phyloP scores from a whole-genome alignment of 176 grass and related monocot genomes.

The Oryza officinalis region DNA sequence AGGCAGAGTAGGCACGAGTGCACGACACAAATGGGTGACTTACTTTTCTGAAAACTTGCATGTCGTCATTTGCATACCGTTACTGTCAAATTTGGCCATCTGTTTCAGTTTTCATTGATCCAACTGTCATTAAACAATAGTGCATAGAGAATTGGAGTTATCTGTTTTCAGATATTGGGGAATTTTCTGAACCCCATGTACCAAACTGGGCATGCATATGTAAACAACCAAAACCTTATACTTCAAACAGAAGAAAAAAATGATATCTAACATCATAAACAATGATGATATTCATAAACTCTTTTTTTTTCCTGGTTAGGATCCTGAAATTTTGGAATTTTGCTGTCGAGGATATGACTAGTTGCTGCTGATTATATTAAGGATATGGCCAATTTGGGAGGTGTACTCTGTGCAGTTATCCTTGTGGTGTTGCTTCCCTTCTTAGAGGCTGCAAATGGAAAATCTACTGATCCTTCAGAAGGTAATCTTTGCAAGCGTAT shows the following conservation, averaged over 20 bases:
- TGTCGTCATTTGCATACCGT: too few relatives aligned
- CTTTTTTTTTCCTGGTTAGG: conserved; percentile 19
- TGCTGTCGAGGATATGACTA: conserved; percentile 16
- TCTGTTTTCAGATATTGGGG: background rate
- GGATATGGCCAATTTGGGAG: conserved; percentile 30
- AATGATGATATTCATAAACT: background rate
- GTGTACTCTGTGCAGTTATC: background rate
- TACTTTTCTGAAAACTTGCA: background rate
- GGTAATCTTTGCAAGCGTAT: conserved; percentile 28
- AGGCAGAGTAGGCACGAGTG: background rate
- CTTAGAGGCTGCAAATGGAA: conserved; percentile 29
- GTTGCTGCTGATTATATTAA: conserved; percentile 2
- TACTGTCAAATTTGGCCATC: background rate
- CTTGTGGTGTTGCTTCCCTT: conserved; percentile 34
- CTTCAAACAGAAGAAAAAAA: background rate
- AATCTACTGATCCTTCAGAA: conserved; percentile 43
- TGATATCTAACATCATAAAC: background rate
- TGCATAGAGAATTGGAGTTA: background rate
- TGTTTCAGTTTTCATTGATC: background rate
- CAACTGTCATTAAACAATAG: background rate
- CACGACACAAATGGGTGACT: background rate
- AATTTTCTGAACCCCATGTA: background rate
- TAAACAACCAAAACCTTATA: background rate
- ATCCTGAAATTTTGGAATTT: background rate
- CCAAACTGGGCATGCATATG: background rate